Evolutionary conservation across 2,329 filamentous ascomycete species (phyloP), one percentile per base, ranked within the genome.

Genomic region (Nakataea oryzae): DNA sequence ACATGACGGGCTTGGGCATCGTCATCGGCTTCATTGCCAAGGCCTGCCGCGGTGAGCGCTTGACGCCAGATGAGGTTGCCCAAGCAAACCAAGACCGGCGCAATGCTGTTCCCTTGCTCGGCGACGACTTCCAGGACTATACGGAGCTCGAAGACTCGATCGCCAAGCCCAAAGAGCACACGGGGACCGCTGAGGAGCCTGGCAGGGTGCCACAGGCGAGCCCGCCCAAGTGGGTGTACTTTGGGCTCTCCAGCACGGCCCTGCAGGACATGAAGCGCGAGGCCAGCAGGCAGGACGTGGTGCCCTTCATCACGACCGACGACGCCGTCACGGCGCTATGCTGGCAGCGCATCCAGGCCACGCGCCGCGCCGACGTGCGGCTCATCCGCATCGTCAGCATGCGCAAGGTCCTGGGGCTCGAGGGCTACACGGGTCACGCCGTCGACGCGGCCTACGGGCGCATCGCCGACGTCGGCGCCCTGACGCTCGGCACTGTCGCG

Each of bases 311-410:
- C 27, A 81, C 81, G 1, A 84, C 81, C 0, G 81, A 86, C 62
- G 82, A 86, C 66, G 73, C 76, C 3, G 69, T 85, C n/a, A 78
- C 70, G 2, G 79, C 80, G 0, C 77, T 84, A 56, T 70, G 83
- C 62, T 85, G 79, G 79, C 74, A 79, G 64, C 73, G 72, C 0
- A 66, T 80, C 11, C 70, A 71, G 0, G 76, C 76, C 29, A 75
- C 72, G 0, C 77, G 82, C 21, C 66, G 72, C 1, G 63, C 58
- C 3, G 55, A 50, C 32, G 55, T 50, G 11, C n/a, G 26, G 17
- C 54, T 62, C 0, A 60, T 62, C 4, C 81, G 81, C 14, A 79
- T 81, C 2, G 74, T 84, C 9, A 76, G 84, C 64, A 74, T 77
- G 4, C 74, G 83, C 2, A 66, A 68, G 0, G 74, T 72, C 34